Evolutionary conservation across 2,329 filamentous ascomycete genomes (phyloP).

Genomic region (Trichocomaceae sp.): DNA sequence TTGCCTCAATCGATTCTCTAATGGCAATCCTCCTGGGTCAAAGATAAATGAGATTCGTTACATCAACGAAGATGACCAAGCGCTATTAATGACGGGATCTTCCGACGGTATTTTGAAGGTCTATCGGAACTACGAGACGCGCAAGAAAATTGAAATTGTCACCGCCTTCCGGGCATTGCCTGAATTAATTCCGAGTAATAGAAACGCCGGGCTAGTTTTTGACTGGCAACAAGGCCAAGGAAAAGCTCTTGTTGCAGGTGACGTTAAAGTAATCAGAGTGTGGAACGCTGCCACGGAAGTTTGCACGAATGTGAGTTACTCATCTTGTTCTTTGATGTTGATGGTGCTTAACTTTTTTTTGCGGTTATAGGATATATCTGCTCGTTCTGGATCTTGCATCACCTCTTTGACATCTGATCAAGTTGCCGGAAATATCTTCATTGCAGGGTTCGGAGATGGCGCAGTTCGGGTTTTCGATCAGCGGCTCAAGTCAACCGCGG

Average conservation of each 20-base stretch:
- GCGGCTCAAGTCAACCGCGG: conserved; percentile 71
- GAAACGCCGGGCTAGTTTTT: conserved; percentile 92
- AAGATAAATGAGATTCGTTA: conserved; percentile 93
- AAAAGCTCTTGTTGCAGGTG: conserved; percentile 87
- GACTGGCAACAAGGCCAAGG: conserved; percentile 99
- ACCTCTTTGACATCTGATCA: conserved; percentile 95
- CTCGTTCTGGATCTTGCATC: conserved; percentile 88
- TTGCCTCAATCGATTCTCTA: conserved; percentile 78
- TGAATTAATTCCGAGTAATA: conserved; percentile 87
- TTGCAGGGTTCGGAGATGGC: conserved; percentile 93
- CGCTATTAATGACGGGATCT: conserved; percentile 87
- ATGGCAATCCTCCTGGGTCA: conserved; percentile 84
- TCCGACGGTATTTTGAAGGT: conserved; percentile 92
- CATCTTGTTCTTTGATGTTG: background rate
- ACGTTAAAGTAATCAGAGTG: conserved; percentile 89
- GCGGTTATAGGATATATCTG: conserved; percentile 68
- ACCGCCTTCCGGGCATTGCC: conserved; percentile 87
- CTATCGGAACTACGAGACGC: conserved; percentile 82
- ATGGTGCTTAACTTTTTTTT: background rate
- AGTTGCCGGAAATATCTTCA: conserved; percentile 93
- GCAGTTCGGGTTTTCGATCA: conserved; percentile 92
- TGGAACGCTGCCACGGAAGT: conserved; percentile 95
- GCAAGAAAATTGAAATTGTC: conserved; percentile 71
- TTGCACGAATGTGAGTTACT: conserved; percentile 59
- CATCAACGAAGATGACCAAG: conserved; percentile 97